Conservation (phyloP, 495 filamentous ascomycete genomes). For the Sporormia fimetaria region DNA sequence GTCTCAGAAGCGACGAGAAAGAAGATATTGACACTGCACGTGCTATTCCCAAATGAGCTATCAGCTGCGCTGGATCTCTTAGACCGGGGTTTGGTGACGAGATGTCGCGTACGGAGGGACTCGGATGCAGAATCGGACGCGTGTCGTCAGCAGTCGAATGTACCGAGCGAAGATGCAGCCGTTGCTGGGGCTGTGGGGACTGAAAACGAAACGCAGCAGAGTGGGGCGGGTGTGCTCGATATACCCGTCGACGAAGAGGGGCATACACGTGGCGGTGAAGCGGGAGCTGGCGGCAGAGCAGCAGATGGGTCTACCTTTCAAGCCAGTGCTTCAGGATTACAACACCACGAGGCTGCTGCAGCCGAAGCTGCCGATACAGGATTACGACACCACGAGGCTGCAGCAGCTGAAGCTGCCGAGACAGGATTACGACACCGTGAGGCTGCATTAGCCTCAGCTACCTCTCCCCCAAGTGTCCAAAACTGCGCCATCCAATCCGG, state of each 20-base stretch:
- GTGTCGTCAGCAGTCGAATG: no score
- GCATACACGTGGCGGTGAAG: neutral
- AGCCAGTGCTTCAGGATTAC: no score
- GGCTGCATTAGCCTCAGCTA: no score
- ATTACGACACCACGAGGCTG: no score
- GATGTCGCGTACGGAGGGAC: conserved; percentile 22
- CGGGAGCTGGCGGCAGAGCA: neutral
- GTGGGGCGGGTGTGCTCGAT: neutral
- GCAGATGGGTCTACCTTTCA: neutral
- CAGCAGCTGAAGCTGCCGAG: no score
- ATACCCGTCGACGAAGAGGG: neutral
- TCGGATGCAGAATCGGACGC: no score
- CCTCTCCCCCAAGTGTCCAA: no score
- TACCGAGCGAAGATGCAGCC: no score
- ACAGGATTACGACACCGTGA: no score
- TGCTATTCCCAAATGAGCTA: conserved; percentile 48
- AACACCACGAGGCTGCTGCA: no score
- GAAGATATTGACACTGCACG: conserved; percentile 49
- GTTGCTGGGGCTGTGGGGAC: conserved; percentile 2
- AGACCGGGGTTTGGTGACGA: conserved; percentile 56
- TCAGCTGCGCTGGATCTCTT: conserved; percentile 74
- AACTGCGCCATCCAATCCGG: no score
- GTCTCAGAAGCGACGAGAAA: conserved; percentile 13
- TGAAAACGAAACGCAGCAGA: neutral
- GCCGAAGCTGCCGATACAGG: no score